phyloP scores from a whole-genome alignment of 768 basidiomycete species.

The Mycena capillaripes region DNA sequence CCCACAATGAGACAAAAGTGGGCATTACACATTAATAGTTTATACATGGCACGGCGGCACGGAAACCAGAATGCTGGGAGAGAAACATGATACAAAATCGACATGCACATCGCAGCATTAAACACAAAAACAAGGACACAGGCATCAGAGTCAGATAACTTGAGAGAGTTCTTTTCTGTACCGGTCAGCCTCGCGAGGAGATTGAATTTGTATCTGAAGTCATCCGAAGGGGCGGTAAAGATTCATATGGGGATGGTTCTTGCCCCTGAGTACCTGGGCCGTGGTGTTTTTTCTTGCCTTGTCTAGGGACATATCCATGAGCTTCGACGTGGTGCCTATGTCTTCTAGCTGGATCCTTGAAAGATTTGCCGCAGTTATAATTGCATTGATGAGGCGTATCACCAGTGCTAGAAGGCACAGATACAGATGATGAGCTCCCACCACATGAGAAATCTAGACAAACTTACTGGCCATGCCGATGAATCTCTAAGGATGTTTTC shows the following conservation, averaged over 20 bases:
- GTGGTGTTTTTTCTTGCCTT: slow-evolving; percentile 59
- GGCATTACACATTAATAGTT: slow-evolving; percentile 8
- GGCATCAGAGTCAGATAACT: too few species aligned
- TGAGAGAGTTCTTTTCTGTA: background rate
- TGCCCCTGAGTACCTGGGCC: slow-evolving; percentile 36
- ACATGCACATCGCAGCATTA: slow-evolving; percentile 17
- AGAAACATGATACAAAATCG: slow-evolving; percentile 4
- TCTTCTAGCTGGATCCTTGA: slow-evolving; percentile 76
- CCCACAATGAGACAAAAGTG: slow-evolving; percentile 6
- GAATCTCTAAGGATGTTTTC: slow-evolving; percentile 71
- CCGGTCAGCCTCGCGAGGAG: slow-evolving; percentile 12
- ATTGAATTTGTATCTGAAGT: slow-evolving; percentile 3
- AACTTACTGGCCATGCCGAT: slow-evolving; percentile 66
- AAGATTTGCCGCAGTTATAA: slow-evolving; percentile 63
- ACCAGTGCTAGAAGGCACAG: slow-evolving; percentile 66
- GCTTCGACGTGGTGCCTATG: slow-evolving; percentile 69
- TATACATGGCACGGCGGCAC: slow-evolving; percentile 2
- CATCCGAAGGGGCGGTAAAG: slow-evolving; percentile 13
- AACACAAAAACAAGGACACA: background rate
- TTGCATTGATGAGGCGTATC: slow-evolving; percentile 67
- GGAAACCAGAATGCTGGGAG: background rate
- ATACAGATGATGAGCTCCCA: slow-evolving; percentile 2
- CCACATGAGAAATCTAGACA: background rate
- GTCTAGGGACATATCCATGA: slow-evolving; percentile 65
- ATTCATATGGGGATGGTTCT: slow-evolving; percentile 24